A percentile compares a stretch with the other conserved stretches of the same genome.
Evolutionary conservation across 225 moss, liverwort and hornwort species (phyloP).

Genomic region (Lunularia cruciata): DNA sequence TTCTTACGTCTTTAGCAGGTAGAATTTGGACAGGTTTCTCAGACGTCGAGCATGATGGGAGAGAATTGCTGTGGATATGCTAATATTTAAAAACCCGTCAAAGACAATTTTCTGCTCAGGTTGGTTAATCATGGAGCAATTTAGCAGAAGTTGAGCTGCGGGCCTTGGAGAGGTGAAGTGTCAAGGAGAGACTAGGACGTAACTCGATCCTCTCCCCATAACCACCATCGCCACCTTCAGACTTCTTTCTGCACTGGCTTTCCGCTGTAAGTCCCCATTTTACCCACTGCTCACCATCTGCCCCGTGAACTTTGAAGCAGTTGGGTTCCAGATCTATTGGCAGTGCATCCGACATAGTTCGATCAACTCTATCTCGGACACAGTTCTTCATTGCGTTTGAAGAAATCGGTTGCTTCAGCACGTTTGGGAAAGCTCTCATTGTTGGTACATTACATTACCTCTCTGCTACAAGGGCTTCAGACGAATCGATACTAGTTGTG

Average conservation of each 20-base stretch:
- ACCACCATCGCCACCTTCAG: neutral
- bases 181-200: neutral
- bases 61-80: constrained; percentile 5
- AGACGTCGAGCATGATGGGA: neutral
- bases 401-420: neutral
- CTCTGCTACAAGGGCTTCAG: no score
- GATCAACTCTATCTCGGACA: neutral
- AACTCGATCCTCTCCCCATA: constrained; percentile 1
- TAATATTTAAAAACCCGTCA: neutral
- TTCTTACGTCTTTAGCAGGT: no score
- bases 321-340: no score
- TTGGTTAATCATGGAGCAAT: neutral
- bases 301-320: neutral
- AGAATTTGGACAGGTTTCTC: neutral
- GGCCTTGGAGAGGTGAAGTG: neutral
- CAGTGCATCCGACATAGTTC: neutral
- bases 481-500: no score
- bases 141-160: neutral
- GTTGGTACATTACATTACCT: no score
- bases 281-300: no score
- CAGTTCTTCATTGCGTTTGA: neutral
- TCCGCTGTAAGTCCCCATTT: neutral
- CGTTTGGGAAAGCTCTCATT: neutral
- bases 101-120: no score
- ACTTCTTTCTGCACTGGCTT: neutral